Conservation (phyloP, 2,329 filamentous ascomycete species). For the Phialophora tarda region DNA sequence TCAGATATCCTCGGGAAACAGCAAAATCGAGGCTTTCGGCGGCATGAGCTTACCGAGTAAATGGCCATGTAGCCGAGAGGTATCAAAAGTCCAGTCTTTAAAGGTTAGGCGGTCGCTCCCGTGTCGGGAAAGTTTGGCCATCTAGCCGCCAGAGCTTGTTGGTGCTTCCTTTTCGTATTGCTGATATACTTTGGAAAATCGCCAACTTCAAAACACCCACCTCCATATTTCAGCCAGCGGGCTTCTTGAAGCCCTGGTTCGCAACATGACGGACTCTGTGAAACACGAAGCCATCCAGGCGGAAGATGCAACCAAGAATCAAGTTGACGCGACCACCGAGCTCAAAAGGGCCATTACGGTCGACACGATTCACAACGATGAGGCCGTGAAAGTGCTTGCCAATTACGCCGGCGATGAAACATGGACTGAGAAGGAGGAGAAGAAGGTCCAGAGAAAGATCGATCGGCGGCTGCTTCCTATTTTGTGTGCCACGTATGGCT, state of each 20-base stretch:
- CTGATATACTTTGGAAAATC: not conserved
- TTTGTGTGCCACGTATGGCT: conserved; percentile 57
- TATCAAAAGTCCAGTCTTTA: conserved; percentile 3
- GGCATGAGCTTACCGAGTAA: not conserved
- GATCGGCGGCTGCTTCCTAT: conserved; percentile 56
- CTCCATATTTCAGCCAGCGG: not conserved
- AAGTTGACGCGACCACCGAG: conserved; percentile 11
- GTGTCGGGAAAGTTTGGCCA: not conserved
- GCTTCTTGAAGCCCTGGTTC: not conserved
- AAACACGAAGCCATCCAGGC: conserved; percentile 18
- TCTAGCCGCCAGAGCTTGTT: not conserved
- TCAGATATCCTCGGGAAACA: conserved; percentile 13
- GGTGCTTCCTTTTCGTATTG: not conserved
- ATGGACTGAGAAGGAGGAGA: conserved; percentile 30
- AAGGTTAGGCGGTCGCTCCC: not conserved
- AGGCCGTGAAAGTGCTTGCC: conserved; percentile 34
- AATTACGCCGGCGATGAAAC: conserved; percentile 26
- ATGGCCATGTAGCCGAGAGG: not conserved
- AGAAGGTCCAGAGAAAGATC: conserved; percentile 29
- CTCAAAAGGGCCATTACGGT: conserved; percentile 25
- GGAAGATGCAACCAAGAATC: not conserved
- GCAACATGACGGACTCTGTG: conserved; percentile 5
- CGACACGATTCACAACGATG: conserved; percentile 32
- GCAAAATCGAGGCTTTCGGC: not conserved
- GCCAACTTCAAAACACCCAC: not conserved